Percentiles rank a stretch among this genome's conserved stretches.
Evolutionary conservation across 495 filamentous ascomycete genomes (phyloP).

Genomic region (Penicillium diatomitis): DNA sequence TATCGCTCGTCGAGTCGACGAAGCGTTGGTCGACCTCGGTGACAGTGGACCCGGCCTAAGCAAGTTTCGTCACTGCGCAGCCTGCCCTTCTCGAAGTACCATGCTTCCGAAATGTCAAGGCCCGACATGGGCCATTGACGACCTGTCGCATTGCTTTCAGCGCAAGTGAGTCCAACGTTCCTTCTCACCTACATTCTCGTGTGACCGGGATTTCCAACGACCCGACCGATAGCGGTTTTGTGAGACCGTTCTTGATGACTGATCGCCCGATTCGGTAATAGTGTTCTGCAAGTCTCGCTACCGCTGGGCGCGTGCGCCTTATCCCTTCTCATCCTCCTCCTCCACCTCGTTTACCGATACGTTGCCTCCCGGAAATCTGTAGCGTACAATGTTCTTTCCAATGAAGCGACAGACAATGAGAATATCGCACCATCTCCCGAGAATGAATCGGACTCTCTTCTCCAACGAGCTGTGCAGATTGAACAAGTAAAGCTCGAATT

Average conservation of each 20-base stretch:
- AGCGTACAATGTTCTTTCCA: constrained; percentile 26
- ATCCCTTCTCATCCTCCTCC: constrained; percentile 58
- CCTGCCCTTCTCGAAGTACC: constrained; percentile 7
- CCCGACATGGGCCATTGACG: constrained; percentile 79
- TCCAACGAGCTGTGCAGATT: constrained; percentile 54
- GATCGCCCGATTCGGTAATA: constrained; percentile 28
- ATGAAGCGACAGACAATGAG: constrained; percentile 38
- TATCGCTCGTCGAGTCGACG: neutral
- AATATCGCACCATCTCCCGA: constrained; percentile 37
- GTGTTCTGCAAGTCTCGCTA: constrained; percentile 75
- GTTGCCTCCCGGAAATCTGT: constrained; percentile 29
- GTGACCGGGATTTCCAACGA: neutral
- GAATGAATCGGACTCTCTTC: constrained; percentile 56
- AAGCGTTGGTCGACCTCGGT: constrained; percentile 1
- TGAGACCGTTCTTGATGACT: constrained; percentile 1
- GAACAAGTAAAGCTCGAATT: constrained; percentile 63
- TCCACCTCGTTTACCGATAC: constrained; percentile 44
- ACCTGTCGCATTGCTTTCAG: constrained; percentile 82
- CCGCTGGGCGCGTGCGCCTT: constrained; percentile 61
- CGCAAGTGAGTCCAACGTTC: constrained; percentile 56
- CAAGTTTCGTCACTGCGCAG: constrained; percentile 9
- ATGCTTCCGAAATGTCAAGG: constrained; percentile 71
- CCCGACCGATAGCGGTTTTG: constrained; percentile 1
- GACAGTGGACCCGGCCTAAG: neutral
- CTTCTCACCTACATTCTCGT: neutral